Conservation (phyloP, 2,329 filamentous ascomycete species). For the Pseudogymnoascus pannorum region DNA sequence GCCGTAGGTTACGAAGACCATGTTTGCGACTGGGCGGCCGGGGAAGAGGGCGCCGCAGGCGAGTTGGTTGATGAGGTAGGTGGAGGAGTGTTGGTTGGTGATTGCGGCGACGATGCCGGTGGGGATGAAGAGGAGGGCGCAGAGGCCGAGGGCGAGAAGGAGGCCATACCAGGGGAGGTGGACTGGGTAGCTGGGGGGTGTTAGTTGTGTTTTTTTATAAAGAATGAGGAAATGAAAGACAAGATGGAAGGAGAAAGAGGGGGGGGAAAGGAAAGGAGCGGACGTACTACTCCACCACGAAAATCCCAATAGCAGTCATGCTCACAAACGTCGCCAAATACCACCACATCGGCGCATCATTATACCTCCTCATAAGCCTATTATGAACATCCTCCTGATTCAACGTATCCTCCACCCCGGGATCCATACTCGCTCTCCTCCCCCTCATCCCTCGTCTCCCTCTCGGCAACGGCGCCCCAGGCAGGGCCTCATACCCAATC, state of each 20-base stretch:
- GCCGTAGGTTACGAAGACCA: slow-evolving; percentile 88
- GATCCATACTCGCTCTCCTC: slow-evolving; percentile 31
- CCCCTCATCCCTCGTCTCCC: slow-evolving; percentile 15
- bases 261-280: too few relatives aligned
- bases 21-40: slow-evolving; percentile 79
- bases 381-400: slow-evolving; percentile 76
- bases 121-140: slow-evolving; percentile 76
- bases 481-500: slow-evolving; percentile 46
- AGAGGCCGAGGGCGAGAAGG: slow-evolving; percentile 69
- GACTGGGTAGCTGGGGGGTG: slow-evolving; percentile 59
- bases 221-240: background rate
- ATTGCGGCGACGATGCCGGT: slow-evolving; percentile 92
- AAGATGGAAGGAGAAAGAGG: too few relatives aligned
- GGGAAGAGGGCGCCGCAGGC: slow-evolving; percentile 78
- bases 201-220: slow-evolving; percentile 15
- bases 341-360: slow-evolving; percentile 75
- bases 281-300: slow-evolving; percentile 74
- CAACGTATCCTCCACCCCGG: slow-evolving; percentile 45
- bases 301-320: slow-evolving; percentile 74
- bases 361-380: slow-evolving; percentile 73
- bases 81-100: slow-evolving; percentile 80
- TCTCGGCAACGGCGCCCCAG: slow-evolving; percentile 2
- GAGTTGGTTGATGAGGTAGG: slow-evolving; percentile 80
- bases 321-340: slow-evolving; percentile 67
- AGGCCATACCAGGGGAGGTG: slow-evolving; percentile 84